Base-by-base conservation (phyloP, 495 filamentous ascomycete species). In the Penicillium robsamsonii region DNA sequence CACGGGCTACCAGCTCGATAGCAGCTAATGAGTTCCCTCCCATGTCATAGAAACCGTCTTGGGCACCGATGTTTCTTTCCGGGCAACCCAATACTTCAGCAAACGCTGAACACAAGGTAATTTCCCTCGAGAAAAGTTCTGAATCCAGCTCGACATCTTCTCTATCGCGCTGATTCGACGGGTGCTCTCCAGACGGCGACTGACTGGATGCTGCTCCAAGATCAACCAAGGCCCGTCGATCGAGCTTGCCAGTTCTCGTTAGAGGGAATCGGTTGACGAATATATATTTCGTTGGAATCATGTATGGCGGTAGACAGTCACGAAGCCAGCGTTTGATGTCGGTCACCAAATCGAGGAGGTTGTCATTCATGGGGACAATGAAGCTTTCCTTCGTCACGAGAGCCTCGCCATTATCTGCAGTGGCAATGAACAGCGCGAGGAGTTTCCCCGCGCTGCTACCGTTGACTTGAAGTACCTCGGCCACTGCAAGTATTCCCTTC, bases 1-100 rank as follows among this genome's bases (percentile, higher is more conserved):
- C 27, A 30, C 29, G 25, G 45, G 45, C 45, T 18, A 47, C 45
- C 9, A 47, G n/a, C 27, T 47, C 45, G 45, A 47, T 47, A 15
- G 45, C 45, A 15, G 29, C 25, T 2, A 47, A 12, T 18, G 45
- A 47, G 31, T 47, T 47, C 4, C 45, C 45, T 30, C 45, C 45
- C 4, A 31, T 17, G 27, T 29, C 45, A 4, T 47, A 47, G 17
- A 47, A 33, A 27, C 42, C 22, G 3, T 45, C 42, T n/a, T 45
- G 20, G 15, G 42, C 4, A 5, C 42, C 12, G 22, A 45, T 27
- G 42, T 27, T 20, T 5, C 4, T n/a, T 25, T 27, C 42, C 4
- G 9, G 20, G 6, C 42, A 25, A 3, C 27, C 45, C 9, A 47
- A 31, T 0, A 20, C 45, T n/a, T 47, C 45, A 29, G 29, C 6